Evolutionary conservation across 257 asterid genomes (phyloP).

Genomic region (Oldenlandia corymbosa): DNA sequence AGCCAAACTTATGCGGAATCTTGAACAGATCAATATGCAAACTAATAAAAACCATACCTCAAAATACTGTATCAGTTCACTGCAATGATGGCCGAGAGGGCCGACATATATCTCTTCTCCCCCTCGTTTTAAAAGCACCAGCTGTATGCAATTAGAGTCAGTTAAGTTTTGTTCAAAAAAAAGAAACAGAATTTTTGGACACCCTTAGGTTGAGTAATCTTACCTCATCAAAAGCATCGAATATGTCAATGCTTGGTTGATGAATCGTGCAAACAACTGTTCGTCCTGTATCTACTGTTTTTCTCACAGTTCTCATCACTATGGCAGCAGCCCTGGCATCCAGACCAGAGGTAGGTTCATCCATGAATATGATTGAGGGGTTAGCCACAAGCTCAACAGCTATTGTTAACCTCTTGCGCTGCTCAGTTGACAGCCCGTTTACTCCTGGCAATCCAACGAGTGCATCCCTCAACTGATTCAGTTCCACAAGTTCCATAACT

Average conservation of each 20-base stretch:
- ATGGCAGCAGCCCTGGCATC: conserved; percentile 95
- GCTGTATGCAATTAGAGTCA: conserved; percentile 29
- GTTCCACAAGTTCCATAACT: conserved; percentile 81
- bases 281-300: conserved; percentile 81
- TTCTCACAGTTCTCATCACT: conserved; percentile 93
- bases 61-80: conserved; percentile 55
- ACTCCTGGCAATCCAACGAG: conserved; percentile 87
- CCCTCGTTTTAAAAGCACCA: conserved; percentile 76
- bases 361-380: conserved; percentile 91
- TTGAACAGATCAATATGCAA: too few relatives aligned
- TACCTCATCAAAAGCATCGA: conserved; percentile 91
- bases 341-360: conserved; percentile 92
- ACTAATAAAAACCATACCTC: conserved; percentile 54
- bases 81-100: conserved; percentile 72
- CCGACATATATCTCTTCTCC: conserved; percentile 88
- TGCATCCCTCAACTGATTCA: conserved; percentile 49
- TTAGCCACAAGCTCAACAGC: conserved; percentile 88
- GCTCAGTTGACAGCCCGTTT: conserved; percentile 76
- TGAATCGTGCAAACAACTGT: conserved; percentile 93
- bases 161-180: too few relatives aligned
- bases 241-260: conserved; percentile 87
- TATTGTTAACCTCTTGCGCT: conserved; percentile 79
- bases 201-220: too few relatives aligned
- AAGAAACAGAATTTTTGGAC: too few relatives aligned
- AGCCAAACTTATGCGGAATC: neutral